Conservation (phyloP, 2,329 filamentous ascomycete species). For the Botrytis fragariae region DNA sequence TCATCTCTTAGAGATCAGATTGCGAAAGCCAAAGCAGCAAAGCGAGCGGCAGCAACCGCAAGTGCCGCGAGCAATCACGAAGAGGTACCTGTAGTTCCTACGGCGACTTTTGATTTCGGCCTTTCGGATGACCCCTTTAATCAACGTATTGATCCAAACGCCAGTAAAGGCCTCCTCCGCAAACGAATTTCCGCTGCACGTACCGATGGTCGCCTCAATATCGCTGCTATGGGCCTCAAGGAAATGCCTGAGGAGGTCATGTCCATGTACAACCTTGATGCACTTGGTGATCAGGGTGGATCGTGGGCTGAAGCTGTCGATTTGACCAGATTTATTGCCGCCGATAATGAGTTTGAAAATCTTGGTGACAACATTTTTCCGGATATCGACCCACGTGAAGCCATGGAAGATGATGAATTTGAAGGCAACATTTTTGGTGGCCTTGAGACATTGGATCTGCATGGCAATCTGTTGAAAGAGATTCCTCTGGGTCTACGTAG, state of each 20-base stretch:
- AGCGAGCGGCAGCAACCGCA: slow-evolving; percentile 50
- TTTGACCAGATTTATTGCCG: slow-evolving; percentile 76
- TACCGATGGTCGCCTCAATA: slow-evolving; percentile 78
- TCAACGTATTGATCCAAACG: slow-evolving; percentile 55
- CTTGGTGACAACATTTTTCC: slow-evolving; percentile 77
- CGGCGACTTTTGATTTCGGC: slow-evolving; percentile 58
- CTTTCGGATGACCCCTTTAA: slow-evolving; percentile 69
- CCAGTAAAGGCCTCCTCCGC: slow-evolving; percentile 64
- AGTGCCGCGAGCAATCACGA: slow-evolving; percentile 27
- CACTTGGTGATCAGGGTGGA: slow-evolving; percentile 58
- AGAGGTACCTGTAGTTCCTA: slow-evolving; percentile 46
- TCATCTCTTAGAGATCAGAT: slow-evolving; percentile 83
- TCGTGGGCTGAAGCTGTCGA: slow-evolving; percentile 93
- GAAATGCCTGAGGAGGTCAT: slow-evolving; percentile 79
- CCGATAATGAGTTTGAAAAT: slow-evolving; percentile 81
- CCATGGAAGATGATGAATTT: slow-evolving; percentile 60
- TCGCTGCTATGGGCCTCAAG: slow-evolving; percentile 77
- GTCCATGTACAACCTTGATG: slow-evolving; percentile 83
- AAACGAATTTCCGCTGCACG: slow-evolving; percentile 72
- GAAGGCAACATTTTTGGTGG: slow-evolving; percentile 76
- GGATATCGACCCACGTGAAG: slow-evolving; percentile 57
- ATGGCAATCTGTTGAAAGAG: slow-evolving; percentile 73
- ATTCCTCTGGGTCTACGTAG: slow-evolving; percentile 74
- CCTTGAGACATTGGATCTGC: slow-evolving; percentile 77
- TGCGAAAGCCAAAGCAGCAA: slow-evolving; percentile 84